Evolutionary conservation across 2,329 filamentous ascomycete genomes (phyloP), one percentile per base, ranked within the genome.

Genomic region (Fusarium temperatum): DNA sequence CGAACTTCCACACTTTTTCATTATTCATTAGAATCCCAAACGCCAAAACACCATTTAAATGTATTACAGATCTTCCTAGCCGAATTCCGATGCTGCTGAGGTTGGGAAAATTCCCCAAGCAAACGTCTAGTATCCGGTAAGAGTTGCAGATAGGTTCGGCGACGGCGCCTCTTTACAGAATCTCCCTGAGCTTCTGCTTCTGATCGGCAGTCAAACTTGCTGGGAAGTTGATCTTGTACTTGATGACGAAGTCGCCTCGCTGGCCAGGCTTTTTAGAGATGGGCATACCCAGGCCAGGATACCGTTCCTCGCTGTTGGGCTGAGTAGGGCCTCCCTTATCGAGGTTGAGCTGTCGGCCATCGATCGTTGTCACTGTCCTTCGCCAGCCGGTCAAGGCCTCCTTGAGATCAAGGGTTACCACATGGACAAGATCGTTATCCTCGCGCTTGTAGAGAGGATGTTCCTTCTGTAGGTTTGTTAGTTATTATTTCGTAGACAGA

Each of bases 361-460:
- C 96, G 77, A 99, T 98, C 15, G 96, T 99, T 38, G 91, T 90
- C 28, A 99, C 91, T n/a, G 94, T 97, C 61, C 93, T 91, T 77
- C 90, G 92, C 96, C 96, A 99, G 66, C 96, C 96, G 0, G 95
- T 98, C 50, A 99, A 85, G 4, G 96, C 94, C 84, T 99, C 96
- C 83, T 98, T 98, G 53, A 99, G 90, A 35, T 92, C 91, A 59
- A 99, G 88, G 13, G 95, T 93, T 75, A 98, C 87, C 4, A 87
- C 93, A 79, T 93, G 90, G 67, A 93, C 86, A 51, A 99, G 86
- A 77, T 98, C 93, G 83, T 98, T 96, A 75, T 94, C 95, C 66
- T 97, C 93, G 70, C 96, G 94, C 68, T 89, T 92, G 85, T 94
- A 97, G 48, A 94, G 88, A 2, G 94, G 89, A 78, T 99, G 95